phyloP scores from a whole-genome alignment of 2,329 filamentous ascomycete species.

The Biscogniauxia sp. region DNA sequence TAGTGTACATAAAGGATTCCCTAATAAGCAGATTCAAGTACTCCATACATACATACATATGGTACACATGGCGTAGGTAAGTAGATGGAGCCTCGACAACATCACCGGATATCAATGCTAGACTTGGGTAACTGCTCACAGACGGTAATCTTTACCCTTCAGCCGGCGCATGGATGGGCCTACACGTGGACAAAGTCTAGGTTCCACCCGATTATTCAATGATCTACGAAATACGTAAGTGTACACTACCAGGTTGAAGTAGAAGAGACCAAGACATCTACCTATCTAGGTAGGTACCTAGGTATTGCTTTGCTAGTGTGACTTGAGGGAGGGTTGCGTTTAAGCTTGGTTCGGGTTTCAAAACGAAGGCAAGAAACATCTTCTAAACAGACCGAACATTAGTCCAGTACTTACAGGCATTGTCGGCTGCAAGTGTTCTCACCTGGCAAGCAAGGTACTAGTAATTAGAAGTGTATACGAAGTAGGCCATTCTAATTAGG shows the following conservation, averaged over 20 bases:
- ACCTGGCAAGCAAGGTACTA: not conserved
- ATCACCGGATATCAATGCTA: not conserved
- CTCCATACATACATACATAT: not conserved
- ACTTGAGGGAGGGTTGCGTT: not conserved
- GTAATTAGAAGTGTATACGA: too few relatives aligned
- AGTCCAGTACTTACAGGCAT: too few relatives aligned
- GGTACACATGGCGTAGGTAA: not conserved
- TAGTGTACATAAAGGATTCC: too few relatives aligned
- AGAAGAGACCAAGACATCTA: not conserved
- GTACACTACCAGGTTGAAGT: too few relatives aligned
- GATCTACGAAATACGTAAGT: too few relatives aligned
- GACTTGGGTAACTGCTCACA: too few relatives aligned
- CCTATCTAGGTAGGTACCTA: too few relatives aligned
- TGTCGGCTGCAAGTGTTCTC: not conserved
- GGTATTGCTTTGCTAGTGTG: not conserved
- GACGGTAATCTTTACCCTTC: not conserved
- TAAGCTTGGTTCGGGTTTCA: not conserved
- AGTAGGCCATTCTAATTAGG: not conserved
- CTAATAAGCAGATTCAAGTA: too few relatives aligned
- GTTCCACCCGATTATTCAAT: not conserved
- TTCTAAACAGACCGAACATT: not conserved
- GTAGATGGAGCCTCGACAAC: not conserved
- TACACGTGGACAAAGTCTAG: not conserved
- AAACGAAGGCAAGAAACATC: not conserved
- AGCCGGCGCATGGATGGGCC: not conserved